Conservation (phyloP, 345 rosid species). For the Syzygium grande region DNA sequence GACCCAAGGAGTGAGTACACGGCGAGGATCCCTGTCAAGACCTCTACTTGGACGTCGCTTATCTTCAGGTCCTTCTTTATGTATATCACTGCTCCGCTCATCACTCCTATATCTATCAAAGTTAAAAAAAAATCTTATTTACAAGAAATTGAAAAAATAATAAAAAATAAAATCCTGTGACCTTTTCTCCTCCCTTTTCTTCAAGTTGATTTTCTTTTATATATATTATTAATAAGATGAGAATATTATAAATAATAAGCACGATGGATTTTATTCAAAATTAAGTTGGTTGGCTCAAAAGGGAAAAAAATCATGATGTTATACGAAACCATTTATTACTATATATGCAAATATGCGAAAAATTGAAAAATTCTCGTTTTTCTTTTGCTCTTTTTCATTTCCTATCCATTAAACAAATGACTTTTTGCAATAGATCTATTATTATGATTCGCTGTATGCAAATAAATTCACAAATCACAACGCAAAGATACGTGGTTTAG, state of each 20-base stretch:
- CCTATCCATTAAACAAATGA: background rate
- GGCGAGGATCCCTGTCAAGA: constrained; percentile 62
- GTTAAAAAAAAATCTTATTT: background rate
- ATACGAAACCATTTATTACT: background rate
- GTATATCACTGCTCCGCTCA: constrained; percentile 67
- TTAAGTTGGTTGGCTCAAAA: background rate
- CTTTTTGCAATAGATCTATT: background rate
- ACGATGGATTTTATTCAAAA: background rate
- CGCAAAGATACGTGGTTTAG: background rate
- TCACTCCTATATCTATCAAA: constrained; percentile 65
- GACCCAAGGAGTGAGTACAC: constrained; percentile 64
- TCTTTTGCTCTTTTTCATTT: background rate
- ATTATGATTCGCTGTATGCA: background rate
- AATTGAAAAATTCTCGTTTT: background rate
- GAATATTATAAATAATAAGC: background rate
- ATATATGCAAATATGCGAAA: background rate
- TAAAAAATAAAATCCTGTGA: background rate
- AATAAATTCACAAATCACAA: background rate
- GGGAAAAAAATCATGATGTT: background rate
- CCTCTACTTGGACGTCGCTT: constrained; percentile 32
- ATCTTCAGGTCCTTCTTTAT: constrained; percentile 41
- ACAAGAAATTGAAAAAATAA: background rate
- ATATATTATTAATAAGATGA: background rate
- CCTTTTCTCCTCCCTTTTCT: background rate
- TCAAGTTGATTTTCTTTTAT: background rate